These are phyloP conservation scores for Microcera coccophila DNA, from an alignment of 2,329 filamentous ascomycete genomes.

Conservation along the genomic window DNA sequence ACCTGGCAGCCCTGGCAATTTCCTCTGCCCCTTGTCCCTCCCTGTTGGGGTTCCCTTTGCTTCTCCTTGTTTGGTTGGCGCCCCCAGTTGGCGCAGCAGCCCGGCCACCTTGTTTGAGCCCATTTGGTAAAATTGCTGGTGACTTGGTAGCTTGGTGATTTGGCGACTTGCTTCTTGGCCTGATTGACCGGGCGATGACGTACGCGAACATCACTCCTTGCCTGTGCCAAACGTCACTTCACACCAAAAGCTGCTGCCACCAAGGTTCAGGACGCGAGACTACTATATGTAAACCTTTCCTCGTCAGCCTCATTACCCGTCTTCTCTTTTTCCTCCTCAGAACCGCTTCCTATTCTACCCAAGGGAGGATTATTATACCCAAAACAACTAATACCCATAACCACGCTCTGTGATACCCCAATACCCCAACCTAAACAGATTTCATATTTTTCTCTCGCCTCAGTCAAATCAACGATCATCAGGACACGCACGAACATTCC, in stretches of 20 bases:
- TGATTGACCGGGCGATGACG: constrained; percentile 30
- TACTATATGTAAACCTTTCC: constrained; percentile 26
- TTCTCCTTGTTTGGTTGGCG: background rate
- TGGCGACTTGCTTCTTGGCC: constrained; percentile 8
- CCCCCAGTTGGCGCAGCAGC: background rate
- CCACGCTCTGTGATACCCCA: constrained; percentile 30
- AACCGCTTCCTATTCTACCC: constrained; percentile 5
- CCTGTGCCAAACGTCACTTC: constrained; percentile 35
- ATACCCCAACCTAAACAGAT: constrained; percentile 16
- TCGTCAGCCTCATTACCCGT: background rate
- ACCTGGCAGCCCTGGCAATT: no score
- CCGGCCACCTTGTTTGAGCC: no score
- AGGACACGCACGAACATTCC: background rate
- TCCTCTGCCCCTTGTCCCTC: background rate
- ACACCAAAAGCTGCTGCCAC: constrained; percentile 9
- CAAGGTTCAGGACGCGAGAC: background rate
- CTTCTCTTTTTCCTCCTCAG: constrained; percentile 12
- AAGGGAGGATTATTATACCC: constrained; percentile 17
- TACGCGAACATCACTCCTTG: constrained; percentile 27
- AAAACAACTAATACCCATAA: constrained; percentile 18
- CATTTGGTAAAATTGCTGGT: constrained; percentile 5
- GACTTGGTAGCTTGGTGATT: constrained; percentile 6
- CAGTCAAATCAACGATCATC: background rate
- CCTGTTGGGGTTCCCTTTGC: background rate
- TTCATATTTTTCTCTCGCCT: constrained; percentile 4